Base-by-base conservation (phyloP, 257 asterid genomes). In the Ilex asprella region DNA sequence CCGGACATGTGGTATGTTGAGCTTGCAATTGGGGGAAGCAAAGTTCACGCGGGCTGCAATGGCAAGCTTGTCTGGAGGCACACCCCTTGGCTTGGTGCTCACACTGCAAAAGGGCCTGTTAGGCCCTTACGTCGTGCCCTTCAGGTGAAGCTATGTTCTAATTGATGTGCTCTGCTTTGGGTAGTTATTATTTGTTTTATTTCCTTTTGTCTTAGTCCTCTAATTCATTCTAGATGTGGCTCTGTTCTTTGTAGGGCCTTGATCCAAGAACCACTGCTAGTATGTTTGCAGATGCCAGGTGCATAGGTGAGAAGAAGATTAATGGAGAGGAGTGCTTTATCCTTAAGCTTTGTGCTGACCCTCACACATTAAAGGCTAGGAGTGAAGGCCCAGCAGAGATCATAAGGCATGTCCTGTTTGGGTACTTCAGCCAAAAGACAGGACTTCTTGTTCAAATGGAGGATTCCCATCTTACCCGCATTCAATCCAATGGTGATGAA, bases 301-400 rank as follows among this genome's bases (percentile, higher is more conserved):
- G 97, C 89, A 82, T 82, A 12, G 99, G 99, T 16, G 99, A 93
- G 86, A 93, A 93, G 75, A 82, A 61, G 44, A 76, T 93, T 70
- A 83, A 78, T 49, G 99, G 97, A 14, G 97, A 87, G 61, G 99
- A 87, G 49, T 93, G 99, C 71, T 93, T 89, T 83, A 82, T 93
- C 64, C 83, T 93, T 65, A 93, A 93, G 84, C 89, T 93, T 11
- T 79, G 85, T 47, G 82, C 96, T n/a, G 96, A 89, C 35, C 96
- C 97, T 13, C 81, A 72, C 31, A 89, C 96, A 7, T 66, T 93
- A 68, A 85, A 76, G 81, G 79, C 96, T 2, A 77, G 99, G 71
- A 93, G 96, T n/a, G 99, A 93, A 74, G 97, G 96, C 14, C 91
- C 97, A 0, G 99, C 96, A 1, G 99, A 93, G 72, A 87, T 93